Percentiles rank a stretch among this genome's conserved stretches.
Evolutionary conservation across 495 filamentous ascomycete genomes (phyloP).

Genomic region (Talaromyces ruber): DNA sequence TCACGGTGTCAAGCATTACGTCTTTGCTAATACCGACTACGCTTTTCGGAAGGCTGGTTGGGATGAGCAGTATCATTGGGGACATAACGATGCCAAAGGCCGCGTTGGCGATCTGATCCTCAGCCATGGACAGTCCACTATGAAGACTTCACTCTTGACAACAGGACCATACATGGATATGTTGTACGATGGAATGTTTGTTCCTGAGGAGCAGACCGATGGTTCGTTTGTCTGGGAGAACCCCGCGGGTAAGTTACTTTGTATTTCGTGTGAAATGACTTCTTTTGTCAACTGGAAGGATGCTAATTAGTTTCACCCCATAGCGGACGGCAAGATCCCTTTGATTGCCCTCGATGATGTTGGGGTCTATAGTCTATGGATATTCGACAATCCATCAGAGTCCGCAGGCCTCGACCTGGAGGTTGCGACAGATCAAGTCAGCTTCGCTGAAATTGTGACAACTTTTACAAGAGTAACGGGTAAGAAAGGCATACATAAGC

Average conservation of each 20-base stretch:
- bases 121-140: slow-evolving; percentile 2
- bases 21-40: slow-evolving; percentile 44
- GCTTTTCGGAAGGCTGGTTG: slow-evolving; percentile 29
- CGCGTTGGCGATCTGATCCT: slow-evolving; percentile 38
- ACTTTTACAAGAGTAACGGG: slow-evolving; percentile 48
- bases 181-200: slow-evolving; percentile 19
- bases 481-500: slow-evolving; percentile 31
- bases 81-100: slow-evolving; percentile 46
- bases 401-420: slow-evolving; percentile 43
- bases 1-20: slow-evolving; percentile 41
- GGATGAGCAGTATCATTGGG: slow-evolving; percentile 33
- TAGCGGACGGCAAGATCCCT: slow-evolving; percentile 21
- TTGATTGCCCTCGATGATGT: slow-evolving; percentile 44
- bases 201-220: not conserved
- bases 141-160: slow-evolving; percentile 31
- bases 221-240: slow-evolving; percentile 6
- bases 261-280: no score
- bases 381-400: slow-evolving; percentile 42
- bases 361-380: slow-evolving; percentile 45
- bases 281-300: not conserved
- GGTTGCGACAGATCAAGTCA: slow-evolving; percentile 39
- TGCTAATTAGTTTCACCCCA: not conserved
- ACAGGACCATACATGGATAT: slow-evolving; percentile 49
- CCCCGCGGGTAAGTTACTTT: slow-evolving; percentile 4
- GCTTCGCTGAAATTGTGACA: slow-evolving; percentile 33